Base-by-base conservation (phyloP, 2,329 filamentous ascomycete species). In the Cercospora sp. region DNA sequence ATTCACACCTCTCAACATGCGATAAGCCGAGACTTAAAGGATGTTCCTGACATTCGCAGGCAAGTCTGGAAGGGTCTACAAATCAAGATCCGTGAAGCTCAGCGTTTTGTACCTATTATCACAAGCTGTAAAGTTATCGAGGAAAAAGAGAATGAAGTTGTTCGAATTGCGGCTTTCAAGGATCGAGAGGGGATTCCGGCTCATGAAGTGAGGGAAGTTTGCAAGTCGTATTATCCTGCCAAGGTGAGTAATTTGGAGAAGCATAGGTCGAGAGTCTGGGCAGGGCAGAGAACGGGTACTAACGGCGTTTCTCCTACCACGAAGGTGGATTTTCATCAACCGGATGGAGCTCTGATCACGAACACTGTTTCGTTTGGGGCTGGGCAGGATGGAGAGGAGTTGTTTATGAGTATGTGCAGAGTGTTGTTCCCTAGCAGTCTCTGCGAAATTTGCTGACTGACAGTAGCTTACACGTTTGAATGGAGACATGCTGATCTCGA, bases 81-180 rank as follows among this genome's bases (percentile, higher is more conserved):
- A 67, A 77, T 79, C 68, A 84, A 84, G 73, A 80, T 83, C 69
- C 79, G 80, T 4, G 76, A 78, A 66, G 80, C 82, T 5, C 76
- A 83, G 51, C 80, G 82, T 64, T 85, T 84, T 69, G 81, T 84
- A 0, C 78, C 80, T 0, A 77, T 80, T 2, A 84, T 84, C 66
- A 71, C 72, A 10, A 72, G 67, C n/a, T 82, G 79, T 69, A 74
- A 78, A 28, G 80, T 84, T 0, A 55, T 84, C 0, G 71, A 75
- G 16, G 82, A 83, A 36, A 75, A 78, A 18, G 73, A 74, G 8
- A 78, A 78, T 55, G 76, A 76, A 59, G 75, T 77, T 3, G 68
- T 72, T 26, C 69, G 82, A 5, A 73, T 77, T 4, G 81, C 82
- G 0, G 73, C 75, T 61, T 84, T 84, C 73, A 79, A 79, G 67